Percentiles rank a stretch among this genome's conserved stretches.
Conservation (phyloP, 257 asterid genomes). For the Nicotiana otophora region DNA sequence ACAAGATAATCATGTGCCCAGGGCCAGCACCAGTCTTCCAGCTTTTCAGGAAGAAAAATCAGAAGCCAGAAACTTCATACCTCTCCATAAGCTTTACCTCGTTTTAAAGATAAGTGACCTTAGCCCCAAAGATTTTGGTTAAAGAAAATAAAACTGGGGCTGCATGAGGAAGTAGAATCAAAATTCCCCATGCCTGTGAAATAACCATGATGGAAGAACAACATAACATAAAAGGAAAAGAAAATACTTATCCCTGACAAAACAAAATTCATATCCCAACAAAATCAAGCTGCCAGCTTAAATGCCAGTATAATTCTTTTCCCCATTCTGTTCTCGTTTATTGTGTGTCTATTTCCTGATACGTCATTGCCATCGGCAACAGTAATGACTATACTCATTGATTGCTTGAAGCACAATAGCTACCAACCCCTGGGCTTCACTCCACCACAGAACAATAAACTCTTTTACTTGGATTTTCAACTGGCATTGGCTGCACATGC, state of each 20-base stretch:
- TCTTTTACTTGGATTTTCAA: neutral
- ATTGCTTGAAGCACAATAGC: neutral
- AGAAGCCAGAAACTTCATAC: neutral
- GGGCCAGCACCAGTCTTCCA: neutral
- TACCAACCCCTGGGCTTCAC: neutral
- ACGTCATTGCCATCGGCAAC: neutral
- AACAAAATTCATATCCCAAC: constrained; percentile 18
- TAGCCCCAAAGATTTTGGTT: neutral
- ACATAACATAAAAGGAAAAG: neutral
- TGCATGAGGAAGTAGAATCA: constrained; percentile 13
- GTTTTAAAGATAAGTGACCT: neutral
- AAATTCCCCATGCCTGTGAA: constrained; percentile 17
- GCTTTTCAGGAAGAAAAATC: neutral
- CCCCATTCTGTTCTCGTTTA: constrained; percentile 13
- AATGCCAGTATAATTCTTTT: constrained; percentile 6
- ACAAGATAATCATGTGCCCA: neutral
- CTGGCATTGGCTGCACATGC: neutral
- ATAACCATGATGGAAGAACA: neutral
- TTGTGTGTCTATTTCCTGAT: neutral
- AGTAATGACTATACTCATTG: constrained; percentile 16
- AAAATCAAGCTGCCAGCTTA: constrained; percentile 14
- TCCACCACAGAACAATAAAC: neutral
- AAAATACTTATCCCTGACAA: constrained; percentile 12
- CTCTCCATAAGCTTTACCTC: neutral
- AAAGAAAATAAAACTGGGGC: neutral